A percentile compares a stretch with the other conserved stretches of the same genome.
Conservation (phyloP, 495 filamentous ascomycete genomes). For the Apodospora peruviana region DNA sequence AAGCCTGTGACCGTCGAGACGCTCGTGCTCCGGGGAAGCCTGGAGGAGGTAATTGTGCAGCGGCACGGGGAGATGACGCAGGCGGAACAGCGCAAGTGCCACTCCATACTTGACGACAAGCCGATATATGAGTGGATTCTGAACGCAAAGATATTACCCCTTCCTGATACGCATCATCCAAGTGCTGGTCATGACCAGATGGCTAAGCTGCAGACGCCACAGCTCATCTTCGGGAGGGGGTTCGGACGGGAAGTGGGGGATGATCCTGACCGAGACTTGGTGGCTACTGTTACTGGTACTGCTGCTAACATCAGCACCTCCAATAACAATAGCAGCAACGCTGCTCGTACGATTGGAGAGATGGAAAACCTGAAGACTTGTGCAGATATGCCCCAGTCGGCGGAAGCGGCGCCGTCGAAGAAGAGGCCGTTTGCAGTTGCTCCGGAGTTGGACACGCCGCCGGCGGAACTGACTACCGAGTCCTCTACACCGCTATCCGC, state of each 20-base stretch:
- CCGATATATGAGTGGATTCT: constrained; percentile 75
- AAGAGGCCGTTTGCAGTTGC: background rate
- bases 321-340: too few species aligned
- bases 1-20: constrained; percentile 82
- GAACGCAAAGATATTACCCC: constrained; percentile 59
- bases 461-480: too few species aligned
- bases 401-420: background rate
- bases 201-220: constrained; percentile 45
- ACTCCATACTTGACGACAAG: constrained; percentile 66
- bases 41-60: constrained; percentile 80
- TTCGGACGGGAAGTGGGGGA: constrained; percentile 25
- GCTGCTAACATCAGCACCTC: too few species aligned
- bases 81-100: constrained; percentile 63
- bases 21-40: constrained; percentile 69
- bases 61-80: constrained; percentile 72
- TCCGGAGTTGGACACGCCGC: too few species aligned
- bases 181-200: constrained; percentile 45
- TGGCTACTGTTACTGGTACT: too few species aligned
- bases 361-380: too few species aligned
- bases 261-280: constrained; percentile 32
- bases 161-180: constrained; percentile 37
- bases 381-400: too few species aligned
- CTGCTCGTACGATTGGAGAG: too few species aligned
- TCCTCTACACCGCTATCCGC: too few species aligned
- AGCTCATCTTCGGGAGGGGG: constrained; percentile 55